phyloP scores from a whole-genome alignment of 768 basidiomycete species.

The Tylopilus sp. region DNA sequence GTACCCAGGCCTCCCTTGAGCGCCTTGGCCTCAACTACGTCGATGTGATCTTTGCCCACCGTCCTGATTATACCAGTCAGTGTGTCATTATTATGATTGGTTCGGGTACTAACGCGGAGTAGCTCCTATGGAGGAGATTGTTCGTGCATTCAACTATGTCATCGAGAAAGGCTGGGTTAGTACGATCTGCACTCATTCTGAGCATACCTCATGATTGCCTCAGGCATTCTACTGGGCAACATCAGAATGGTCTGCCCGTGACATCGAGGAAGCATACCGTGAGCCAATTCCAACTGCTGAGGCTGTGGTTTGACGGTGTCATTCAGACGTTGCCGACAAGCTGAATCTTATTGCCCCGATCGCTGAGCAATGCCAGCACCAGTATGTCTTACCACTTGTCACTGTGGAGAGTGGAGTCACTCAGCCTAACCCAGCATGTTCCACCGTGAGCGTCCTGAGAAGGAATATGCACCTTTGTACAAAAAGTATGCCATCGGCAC shows the following conservation, averaged over 20 bases:
- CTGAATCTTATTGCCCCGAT: constrained; percentile 48
- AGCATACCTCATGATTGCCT: background rate
- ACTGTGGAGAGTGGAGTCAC: no score
- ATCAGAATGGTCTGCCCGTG: constrained; percentile 53
- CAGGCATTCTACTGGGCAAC: constrained; percentile 48
- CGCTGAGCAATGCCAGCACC: constrained; percentile 50
- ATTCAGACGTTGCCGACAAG: constrained; percentile 45
- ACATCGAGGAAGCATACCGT: constrained; percentile 46
- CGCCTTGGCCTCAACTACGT: constrained; percentile 54
- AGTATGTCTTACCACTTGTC: constrained; percentile 23
- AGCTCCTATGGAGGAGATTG: constrained; percentile 51
- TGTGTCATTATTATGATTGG: background rate
- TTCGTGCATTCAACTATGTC: constrained; percentile 55
- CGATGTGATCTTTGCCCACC: constrained; percentile 49
- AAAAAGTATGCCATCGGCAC: constrained; percentile 45
- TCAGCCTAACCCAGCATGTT: constrained; percentile 38
- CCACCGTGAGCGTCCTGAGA: constrained; percentile 52
- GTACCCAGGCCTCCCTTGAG: constrained; percentile 46
- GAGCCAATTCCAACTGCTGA: background rate
- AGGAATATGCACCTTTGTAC: constrained; percentile 47
- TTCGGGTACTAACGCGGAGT: background rate
- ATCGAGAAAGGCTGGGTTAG: constrained; percentile 47
- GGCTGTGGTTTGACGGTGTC: background rate
- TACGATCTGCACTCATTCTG: background rate
- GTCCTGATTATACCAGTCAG: constrained; percentile 39